Evolutionary conservation across 371 early-diverging fungal species (phyloP).

Genomic region (Rhizopus delemar): DNA sequence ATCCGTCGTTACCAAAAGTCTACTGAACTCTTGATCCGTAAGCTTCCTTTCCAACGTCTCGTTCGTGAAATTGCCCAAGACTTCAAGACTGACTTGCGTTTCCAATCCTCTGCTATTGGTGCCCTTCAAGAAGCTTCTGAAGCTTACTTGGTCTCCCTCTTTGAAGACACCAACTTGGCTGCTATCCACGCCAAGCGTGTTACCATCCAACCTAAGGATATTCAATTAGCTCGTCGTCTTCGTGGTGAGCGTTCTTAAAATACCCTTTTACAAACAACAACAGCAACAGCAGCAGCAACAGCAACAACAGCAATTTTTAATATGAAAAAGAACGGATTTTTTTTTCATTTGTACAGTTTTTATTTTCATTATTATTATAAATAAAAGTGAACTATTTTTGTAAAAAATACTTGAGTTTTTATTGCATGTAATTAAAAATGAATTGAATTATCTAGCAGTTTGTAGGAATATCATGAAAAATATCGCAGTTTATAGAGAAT

Average conservation of each 20-base stretch:
- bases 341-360: neutral
- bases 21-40: too few relatives aligned
- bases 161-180: constrained; percentile 98
- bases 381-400: too few relatives aligned
- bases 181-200: constrained; percentile 99
- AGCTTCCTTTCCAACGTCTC: constrained; percentile 36
- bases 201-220: constrained; percentile 99
- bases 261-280: constrained; percentile 9
- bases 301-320: neutral
- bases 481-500: too few relatives aligned
- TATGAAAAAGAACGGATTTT: neutral
- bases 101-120: constrained; percentile 96
- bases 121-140: constrained; percentile 99
- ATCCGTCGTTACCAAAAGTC: too few relatives aligned
- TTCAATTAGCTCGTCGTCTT: constrained; percentile 96
- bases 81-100: constrained; percentile 96
- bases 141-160: constrained; percentile 94
- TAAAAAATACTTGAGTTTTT: neutral
- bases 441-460: too few relatives aligned
- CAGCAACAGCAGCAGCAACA: too few relatives aligned
- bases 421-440: too few relatives aligned
- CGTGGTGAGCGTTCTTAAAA: constrained; percentile 87
- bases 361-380: neutral
- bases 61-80: constrained; percentile 95
- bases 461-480: too few relatives aligned